Evolutionary conservation across 257 asterid genomes (phyloP), one percentile per base, ranked within the genome.

Genomic region (Rubia yunnanensis): DNA sequence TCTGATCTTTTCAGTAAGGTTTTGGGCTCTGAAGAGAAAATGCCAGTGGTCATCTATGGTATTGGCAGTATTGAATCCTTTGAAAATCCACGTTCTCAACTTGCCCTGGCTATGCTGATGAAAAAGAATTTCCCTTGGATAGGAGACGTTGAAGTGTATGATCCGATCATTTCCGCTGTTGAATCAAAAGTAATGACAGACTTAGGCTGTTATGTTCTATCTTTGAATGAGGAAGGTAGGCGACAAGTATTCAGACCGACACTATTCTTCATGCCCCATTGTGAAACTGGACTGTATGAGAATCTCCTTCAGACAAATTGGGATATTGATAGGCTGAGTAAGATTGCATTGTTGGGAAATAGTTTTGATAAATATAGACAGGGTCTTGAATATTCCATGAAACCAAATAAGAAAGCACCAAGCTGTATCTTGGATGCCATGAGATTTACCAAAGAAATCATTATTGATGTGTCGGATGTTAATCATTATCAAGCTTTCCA

Each of bases 261-360:
- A 5, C 59, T 90, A 54, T 88, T 94, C 82, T 89, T 94, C 85
- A 94, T 90, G 99, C 97, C 99, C 22, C 99, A 94, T 56, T 88
- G 96, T 27, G 96, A 90, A 73, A 90, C 87, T 18, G 94, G 77
- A 68, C 60, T 90, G 68, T 94, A 94, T 8, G 85, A 90, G 60
- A 90, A 88, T 79, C 83, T 94, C 36, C 60, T 94, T 70, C 83
- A 78, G 72, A 86, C 84, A 4, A 94, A 94, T 58, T 88, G 95
- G 97, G 78, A 66, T 36, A 64, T 57, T 0, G 80, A 78, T 65
- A 74, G 63, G 18, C 64, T 94, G 83, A 69, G 60, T 52, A 75
- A 71, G 36, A 27, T 86, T 56, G 23, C 71, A 24, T 54, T 88
- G 63, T 85, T 92, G 55, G 96, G 96, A 20, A 88, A 88, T 67